Percentiles rank a stretch among this genome's conserved stretches.
These are phyloP conservation scores for Artemisia tridentata DNA, from an alignment of 129 eudicot genomes.

Conservation along the genomic window DNA sequence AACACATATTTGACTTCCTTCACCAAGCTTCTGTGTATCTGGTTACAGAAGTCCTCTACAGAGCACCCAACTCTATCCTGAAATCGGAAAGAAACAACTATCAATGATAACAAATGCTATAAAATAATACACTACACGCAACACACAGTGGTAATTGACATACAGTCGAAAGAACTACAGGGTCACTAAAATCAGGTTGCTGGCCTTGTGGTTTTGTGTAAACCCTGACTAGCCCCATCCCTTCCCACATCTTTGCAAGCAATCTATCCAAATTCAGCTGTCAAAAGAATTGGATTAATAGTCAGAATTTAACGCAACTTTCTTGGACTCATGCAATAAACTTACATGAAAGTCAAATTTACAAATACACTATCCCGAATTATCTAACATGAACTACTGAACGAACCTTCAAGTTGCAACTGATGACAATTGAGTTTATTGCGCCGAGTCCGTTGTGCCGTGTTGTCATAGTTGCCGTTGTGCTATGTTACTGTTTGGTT, in stretches of 20 bases:
- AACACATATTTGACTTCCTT: slow-evolving; percentile 88
- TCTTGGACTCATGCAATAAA: no score
- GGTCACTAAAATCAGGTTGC: slow-evolving; percentile 94
- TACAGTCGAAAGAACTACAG: slow-evolving; percentile 96
- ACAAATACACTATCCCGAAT: no score
- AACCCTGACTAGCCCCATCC: slow-evolving; percentile 96
- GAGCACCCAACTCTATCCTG: slow-evolving; percentile 99
- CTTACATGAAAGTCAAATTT: not conserved
- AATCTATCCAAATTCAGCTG: slow-evolving; percentile 98
- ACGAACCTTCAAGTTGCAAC: slow-evolving; percentile 84
- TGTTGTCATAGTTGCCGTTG: no score
- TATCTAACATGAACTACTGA: no score
- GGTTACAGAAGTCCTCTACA: slow-evolving; percentile 93
- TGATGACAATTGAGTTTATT: slow-evolving; percentile 97
- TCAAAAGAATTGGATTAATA: slow-evolving; percentile 19
- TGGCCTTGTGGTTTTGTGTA: slow-evolving; percentile 98
- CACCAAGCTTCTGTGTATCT: slow-evolving; percentile 85
- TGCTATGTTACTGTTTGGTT: no score
- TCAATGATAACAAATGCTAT: not conserved
- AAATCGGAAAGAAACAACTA: slow-evolving; percentile 9
- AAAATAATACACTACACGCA: not conserved
- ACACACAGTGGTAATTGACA: slow-evolving; percentile 27
- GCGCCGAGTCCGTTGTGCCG: no score
- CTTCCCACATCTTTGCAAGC: slow-evolving; percentile 99
- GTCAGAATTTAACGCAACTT: not conserved